phyloP scores from a whole-genome alignment of 2,329 filamentous ascomycete species.

The Stachybotrys chartarum region DNA sequence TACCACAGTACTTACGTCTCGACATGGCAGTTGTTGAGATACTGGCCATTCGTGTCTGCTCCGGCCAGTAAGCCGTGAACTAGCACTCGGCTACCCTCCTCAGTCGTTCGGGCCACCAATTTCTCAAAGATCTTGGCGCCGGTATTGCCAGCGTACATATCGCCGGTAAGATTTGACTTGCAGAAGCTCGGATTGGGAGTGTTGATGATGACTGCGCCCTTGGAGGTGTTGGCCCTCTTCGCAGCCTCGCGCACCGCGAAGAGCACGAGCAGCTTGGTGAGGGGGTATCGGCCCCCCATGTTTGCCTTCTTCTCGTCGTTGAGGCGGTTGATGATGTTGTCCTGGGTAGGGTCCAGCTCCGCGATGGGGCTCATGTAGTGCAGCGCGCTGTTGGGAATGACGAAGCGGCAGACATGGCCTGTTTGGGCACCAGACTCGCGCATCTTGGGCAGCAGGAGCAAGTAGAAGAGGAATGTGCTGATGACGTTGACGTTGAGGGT shows the following conservation, averaged over 20 bases:
- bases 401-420: slow-evolving; percentile 7
- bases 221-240: slow-evolving; percentile 2
- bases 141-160: slow-evolving; percentile 1
- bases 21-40: slow-evolving; percentile 23
- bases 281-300: slow-evolving; percentile 21
- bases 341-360: slow-evolving; percentile 9
- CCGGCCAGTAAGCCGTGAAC: slow-evolving; percentile 21
- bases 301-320: slow-evolving; percentile 16
- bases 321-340: slow-evolving; percentile 19
- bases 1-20: slow-evolving; percentile 13
- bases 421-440: slow-evolving; percentile 13
- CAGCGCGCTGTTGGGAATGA: slow-evolving; percentile 14
- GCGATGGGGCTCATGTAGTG: slow-evolving; percentile 16
- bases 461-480: slow-evolving; percentile 11
- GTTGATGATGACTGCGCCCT: slow-evolving; percentile 22
- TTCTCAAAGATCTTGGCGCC: neutral
- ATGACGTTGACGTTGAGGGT: slow-evolving; percentile 30
- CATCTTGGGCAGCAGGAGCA: slow-evolving; percentile 14
- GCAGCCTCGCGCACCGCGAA: slow-evolving; percentile 23
- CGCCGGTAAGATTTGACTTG: slow-evolving; percentile 21
- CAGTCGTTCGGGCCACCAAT: slow-evolving; percentile 33
- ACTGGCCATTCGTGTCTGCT: slow-evolving; percentile 23
- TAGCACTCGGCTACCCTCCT: slow-evolving; percentile 32
- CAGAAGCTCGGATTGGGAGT: slow-evolving; percentile 34
- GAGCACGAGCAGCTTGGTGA: slow-evolving; percentile 23